Base-by-base conservation (phyloP, 2,329 filamentous ascomycete species). In the Botrytis fragariae region DNA sequence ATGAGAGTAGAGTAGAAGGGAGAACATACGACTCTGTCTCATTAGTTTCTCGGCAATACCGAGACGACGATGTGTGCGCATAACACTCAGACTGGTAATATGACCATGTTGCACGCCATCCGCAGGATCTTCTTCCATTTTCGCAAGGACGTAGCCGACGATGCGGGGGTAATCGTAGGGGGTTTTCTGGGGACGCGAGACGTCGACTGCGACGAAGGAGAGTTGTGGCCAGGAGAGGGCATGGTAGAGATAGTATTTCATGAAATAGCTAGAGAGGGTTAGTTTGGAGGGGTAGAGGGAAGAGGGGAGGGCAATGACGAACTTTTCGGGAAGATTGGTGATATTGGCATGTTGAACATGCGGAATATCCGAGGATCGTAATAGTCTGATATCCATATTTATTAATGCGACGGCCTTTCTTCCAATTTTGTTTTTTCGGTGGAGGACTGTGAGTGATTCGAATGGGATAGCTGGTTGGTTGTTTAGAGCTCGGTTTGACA, bases 181-280 rank as follows among this genome's bases (percentile, higher is more conserved):
- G 0, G 91, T 90, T 82, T 91, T 91, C 78, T 88, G 88, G 48
- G 94, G 93, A 51, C 94, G 90, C 32, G 92, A 93, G 73, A 95
- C 91, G 83, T 98, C 95, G 79, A 99, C 94, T 78, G 96, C 96
- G 73, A 99, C 95, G 84, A 95, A 98, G 84, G 92, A 95, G 77
- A 99, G 90, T 85, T 98, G 95, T 63, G 96, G 96, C 96, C 96
- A 99, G 79, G 94, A 97, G 78, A 98, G 90, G 25, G 95, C 95
- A 84, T 99, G 96, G 89, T 99, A 99, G 81, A 99, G 91, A 86
- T 99, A 99, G 88, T 99, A 99, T 88, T 99, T 99, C 85, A 97
- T 93, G 83, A 98, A 98, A 89, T 99, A 99, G 87, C 79, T 80
- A 45, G 39, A 51, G 7, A 20, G 22, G 29, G 32, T 64, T 42